Evolutionary conservation across 2,329 filamentous ascomycete genomes (phyloP).

Genomic region (Fusarium sp.): DNA sequence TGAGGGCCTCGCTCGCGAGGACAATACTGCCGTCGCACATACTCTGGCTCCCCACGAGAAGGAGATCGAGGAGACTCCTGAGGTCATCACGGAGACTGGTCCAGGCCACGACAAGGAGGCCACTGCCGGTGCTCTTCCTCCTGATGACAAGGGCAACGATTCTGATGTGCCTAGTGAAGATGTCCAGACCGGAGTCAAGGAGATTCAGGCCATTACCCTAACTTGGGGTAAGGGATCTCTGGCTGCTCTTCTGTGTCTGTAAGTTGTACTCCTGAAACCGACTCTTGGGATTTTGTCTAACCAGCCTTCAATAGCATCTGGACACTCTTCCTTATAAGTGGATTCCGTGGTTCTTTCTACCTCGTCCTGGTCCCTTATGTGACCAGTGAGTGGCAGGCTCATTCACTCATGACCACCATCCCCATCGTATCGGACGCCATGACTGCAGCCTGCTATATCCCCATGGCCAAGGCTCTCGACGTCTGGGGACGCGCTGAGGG

Average conservation of each 20-base stretch:
- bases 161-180: slow-evolving; percentile 34
- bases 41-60: slow-evolving; percentile 27
- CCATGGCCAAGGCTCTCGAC: slow-evolving; percentile 71
- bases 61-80: slow-evolving; percentile 13
- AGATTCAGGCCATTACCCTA: slow-evolving; percentile 56
- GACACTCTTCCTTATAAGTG: slow-evolving; percentile 63
- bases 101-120: slow-evolving; percentile 27
- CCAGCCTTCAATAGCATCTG: slow-evolving; percentile 52
- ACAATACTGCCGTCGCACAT: slow-evolving; percentile 22
- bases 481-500: slow-evolving; percentile 72
- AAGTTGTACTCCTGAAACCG: slow-evolving; percentile 17
- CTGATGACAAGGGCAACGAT: slow-evolving; percentile 23
- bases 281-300: slow-evolving; percentile 10
- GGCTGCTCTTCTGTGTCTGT: slow-evolving; percentile 49
- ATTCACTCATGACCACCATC: slow-evolving; percentile 66
- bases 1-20: slow-evolving; percentile 13
- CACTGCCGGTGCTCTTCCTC: slow-evolving; percentile 8
- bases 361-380: slow-evolving; percentile 58
- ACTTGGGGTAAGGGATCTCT: slow-evolving; percentile 56
- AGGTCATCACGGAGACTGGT: neutral
- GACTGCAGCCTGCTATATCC: slow-evolving; percentile 70
- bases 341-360: slow-evolving; percentile 58
- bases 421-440: slow-evolving; percentile 65
- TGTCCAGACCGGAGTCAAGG: slow-evolving; percentile 54
- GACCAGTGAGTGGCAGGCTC: slow-evolving; percentile 62